phyloP scores from a whole-genome alignment of 2,329 filamentous ascomycete genomes.

The Exophiala spinifera region DNA sequence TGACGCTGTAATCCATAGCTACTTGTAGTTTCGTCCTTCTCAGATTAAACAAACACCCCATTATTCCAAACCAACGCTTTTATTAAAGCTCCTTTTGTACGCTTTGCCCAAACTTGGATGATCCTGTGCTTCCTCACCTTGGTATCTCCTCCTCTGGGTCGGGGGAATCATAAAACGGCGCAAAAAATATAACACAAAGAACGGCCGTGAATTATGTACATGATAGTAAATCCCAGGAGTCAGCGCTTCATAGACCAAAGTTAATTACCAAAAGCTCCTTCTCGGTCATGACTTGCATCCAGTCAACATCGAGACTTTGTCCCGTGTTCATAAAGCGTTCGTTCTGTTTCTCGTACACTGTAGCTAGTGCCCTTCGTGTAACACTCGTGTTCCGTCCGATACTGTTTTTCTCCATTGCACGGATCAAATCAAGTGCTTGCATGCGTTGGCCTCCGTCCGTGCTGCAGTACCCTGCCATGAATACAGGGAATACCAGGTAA shows the following conservation, averaged over 20 bases:
- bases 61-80: too few species aligned
- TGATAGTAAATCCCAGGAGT: too few species aligned
- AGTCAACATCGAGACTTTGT: conserved; percentile 48
- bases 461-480: conserved; percentile 51
- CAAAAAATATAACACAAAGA: too few species aligned
- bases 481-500: conserved; percentile 53
- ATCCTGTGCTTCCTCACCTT: too few species aligned
- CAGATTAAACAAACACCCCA: too few species aligned
- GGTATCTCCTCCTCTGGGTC: too few species aligned
- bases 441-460: conserved; percentile 43
- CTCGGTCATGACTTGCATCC: conserved; percentile 48
- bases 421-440: conserved; percentile 49
- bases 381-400: conserved; percentile 49
- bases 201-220: too few species aligned
- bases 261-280: conserved; percentile 49
- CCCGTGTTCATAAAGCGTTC: conserved; percentile 39
- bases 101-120: too few species aligned
- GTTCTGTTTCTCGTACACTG: conserved; percentile 50
- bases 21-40: too few species aligned
- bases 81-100: too few species aligned
- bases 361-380: conserved; percentile 45
- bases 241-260: conserved; percentile 50
- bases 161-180: too few species aligned
- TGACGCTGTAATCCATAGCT: too few species aligned
- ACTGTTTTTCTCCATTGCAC: conserved; percentile 46